Percentiles rank a stretch among this genome's conserved stretches.
phyloP scores from a whole-genome alignment of 495 filamentous ascomycete species.

The Trypethelium eluteriae region DNA sequence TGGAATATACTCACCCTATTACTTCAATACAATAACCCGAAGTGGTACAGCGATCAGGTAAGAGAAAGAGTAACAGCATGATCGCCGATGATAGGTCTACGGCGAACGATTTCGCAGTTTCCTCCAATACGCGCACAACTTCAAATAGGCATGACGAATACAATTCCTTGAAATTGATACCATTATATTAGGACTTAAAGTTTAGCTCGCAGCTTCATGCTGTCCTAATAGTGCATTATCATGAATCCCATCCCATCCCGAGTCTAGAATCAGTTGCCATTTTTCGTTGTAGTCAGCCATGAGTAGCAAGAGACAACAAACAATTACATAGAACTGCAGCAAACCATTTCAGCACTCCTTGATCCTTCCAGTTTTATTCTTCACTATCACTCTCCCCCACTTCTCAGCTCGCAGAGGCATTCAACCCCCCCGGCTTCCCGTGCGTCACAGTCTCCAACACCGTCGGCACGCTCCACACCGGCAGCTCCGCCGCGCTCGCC shows the following conservation, averaged over 20 bases:
- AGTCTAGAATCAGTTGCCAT: not conserved
- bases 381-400: not conserved
- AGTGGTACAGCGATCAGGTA: too few species aligned
- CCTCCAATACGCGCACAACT: too few species aligned
- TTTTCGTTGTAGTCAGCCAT: not conserved
- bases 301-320: not conserved
- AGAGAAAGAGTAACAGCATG: too few species aligned
- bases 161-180: not conserved
- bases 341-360: not conserved
- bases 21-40: too few species aligned
- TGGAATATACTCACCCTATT: too few species aligned
- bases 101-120: too few species aligned
- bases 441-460: slow-evolving; percentile 22
- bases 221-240: not conserved
- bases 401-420: not conserved
- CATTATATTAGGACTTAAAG: not conserved
- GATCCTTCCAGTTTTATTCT: not conserved
- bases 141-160: not conserved
- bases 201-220: not conserved
- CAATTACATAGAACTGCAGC: not conserved
- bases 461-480: slow-evolving; percentile 20
- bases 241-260: not conserved
- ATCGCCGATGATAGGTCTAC: too few species aligned
- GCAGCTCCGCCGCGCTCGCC: slow-evolving; percentile 16
- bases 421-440: slow-evolving; percentile 23